Conservation (phyloP, 73 alveolate species). For the Tetrahymena borealis region DNA sequence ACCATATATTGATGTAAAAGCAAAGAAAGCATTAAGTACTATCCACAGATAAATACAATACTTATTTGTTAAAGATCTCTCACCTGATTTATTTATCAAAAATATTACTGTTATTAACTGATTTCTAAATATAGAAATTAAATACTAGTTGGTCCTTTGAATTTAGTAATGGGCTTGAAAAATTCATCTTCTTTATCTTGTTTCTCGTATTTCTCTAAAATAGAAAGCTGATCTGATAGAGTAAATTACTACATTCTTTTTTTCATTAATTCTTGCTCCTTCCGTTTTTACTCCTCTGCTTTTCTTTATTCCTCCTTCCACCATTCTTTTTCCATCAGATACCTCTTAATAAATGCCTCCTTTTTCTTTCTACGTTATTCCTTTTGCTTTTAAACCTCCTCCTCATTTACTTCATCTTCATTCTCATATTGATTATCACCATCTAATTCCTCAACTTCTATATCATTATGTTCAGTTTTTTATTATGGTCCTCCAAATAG, state of each 20-base stretch:
- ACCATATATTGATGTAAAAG: background rate
- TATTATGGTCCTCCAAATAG: background rate
- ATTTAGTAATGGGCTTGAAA: background rate
- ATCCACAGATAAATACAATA: background rate
- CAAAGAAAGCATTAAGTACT: background rate
- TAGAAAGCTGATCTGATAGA: background rate
- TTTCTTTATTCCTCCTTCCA: background rate
- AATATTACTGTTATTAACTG: background rate
- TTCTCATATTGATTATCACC: background rate
- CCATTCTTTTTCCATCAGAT: background rate
- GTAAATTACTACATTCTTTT: background rate
- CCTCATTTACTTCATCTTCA: background rate
- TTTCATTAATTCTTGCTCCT: background rate
- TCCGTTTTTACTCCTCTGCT: background rate
- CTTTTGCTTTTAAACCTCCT: background rate
- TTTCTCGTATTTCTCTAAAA: background rate
- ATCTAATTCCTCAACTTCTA: background rate
- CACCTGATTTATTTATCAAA: background rate
- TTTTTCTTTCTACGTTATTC: background rate
- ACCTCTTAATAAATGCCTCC: background rate
- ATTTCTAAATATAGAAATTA: background rate
- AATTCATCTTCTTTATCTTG: background rate
- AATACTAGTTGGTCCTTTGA: background rate
- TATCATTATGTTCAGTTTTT: background rate
- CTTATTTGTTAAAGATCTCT: background rate